Evolutionary conservation across 2,329 filamentous ascomycete species (phyloP).

Genomic region (Colletotrichum filicis): DNA sequence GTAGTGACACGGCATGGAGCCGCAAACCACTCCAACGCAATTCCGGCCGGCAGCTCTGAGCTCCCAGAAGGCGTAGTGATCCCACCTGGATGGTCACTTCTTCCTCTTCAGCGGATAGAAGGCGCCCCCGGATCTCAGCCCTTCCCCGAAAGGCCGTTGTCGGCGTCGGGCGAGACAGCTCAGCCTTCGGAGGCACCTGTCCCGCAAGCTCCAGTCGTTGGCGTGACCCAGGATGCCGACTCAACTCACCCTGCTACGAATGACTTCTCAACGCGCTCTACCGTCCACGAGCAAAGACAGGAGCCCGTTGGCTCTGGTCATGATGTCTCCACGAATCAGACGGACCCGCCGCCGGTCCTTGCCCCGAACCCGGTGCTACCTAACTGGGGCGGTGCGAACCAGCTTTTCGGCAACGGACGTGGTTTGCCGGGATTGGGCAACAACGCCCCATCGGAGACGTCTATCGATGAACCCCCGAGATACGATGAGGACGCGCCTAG

Average conservation of each 20-base stretch:
- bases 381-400: slow-evolving; percentile 62
- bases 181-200: slow-evolving; percentile 1
- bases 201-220: neutral
- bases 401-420: slow-evolving; percentile 54
- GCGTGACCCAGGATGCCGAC: neutral
- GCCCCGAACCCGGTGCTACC: slow-evolving; percentile 61
- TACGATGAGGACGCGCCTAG: slow-evolving; percentile 17
- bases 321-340: slow-evolving; percentile 8
- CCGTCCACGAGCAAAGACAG: neutral
- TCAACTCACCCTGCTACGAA: neutral
- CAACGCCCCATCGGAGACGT: slow-evolving; percentile 12
- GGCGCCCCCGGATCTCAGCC: slow-evolving; percentile 41
- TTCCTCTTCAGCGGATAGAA: slow-evolving; percentile 69
- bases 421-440: slow-evolving; percentile 20
- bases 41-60: slow-evolving; percentile 69
- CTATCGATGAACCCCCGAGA: slow-evolving; percentile 26
- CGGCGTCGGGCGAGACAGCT: neutral
- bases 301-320: slow-evolving; percentile 11
- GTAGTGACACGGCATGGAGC: slow-evolving; percentile 60
- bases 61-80: slow-evolving; percentile 73
- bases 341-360: slow-evolving; percentile 50
- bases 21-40: slow-evolving; percentile 57
- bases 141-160: slow-evolving; percentile 40
- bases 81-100: slow-evolving; percentile 72
- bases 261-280: slow-evolving; percentile 1